Evolutionary conservation across 805 yeast species (phyloP), one percentile per base, ranked within the genome.

Genomic region (Schwanniomyces vanrijiae): DNA sequence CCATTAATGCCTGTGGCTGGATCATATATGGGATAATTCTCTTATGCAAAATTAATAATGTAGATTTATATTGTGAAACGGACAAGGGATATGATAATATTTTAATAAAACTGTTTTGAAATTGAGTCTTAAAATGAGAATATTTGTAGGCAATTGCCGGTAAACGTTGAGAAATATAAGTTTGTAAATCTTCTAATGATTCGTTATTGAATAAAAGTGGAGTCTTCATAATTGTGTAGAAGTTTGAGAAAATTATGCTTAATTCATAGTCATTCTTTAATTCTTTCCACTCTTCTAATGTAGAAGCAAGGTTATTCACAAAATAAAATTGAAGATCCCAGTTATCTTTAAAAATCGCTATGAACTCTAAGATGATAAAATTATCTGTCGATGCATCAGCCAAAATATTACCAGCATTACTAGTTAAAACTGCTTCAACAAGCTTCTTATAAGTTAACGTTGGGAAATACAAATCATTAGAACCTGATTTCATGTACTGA

Each of bases 1-100:
- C 99, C 97, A 94, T 91, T 40, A 94, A 69, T 50, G 80, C 76
- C 37, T 88, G 86, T 5, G 98, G 96, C 53, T 83, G 84, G 39
- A 80, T 76, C 76, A 90, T 79, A 59, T 77, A 80, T 33, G 97
- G 97, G 31, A 92, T 84, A 37, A 94, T 77, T 51, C 95, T 73
- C 61, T 89, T 90, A 65, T 94, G 97, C 55, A 94, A 62, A 2
- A 90, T 76, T 4, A 81, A 68, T 47, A 92, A 70, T 4, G 85
- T 74, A 1, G 84, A 71, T 63, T 88, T 89, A 64, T 86, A 85
- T 61, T 89, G 96, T 2, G 60, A 49, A 0, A 76, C 63, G 10
- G 81, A 61, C 37, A 72, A 65, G 2, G 80, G 75, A 18, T 77
- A 73, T 41, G 76, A 70, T 54, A 94, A 71, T 4, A 82, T 63